Percentiles rank a stretch among this genome's conserved stretches.
phyloP scores from a whole-genome alignment of 805 yeast species.

The Sungouiozyma ichnusensis region DNA sequence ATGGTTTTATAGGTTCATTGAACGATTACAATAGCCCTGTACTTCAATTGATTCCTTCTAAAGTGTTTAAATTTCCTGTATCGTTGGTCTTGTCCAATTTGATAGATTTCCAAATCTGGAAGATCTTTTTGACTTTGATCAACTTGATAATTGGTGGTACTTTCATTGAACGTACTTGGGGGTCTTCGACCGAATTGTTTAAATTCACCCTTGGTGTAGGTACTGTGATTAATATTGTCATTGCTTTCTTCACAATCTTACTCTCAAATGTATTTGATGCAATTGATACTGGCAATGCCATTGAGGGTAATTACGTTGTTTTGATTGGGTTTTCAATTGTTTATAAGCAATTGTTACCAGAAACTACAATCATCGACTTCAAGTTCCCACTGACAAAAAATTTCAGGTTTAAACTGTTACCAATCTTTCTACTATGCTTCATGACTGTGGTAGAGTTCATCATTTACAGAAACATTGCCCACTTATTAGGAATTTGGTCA shows the following conservation, averaged over 20 bases:
- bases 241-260: slow-evolving; percentile 19
- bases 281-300: slow-evolving; percentile 32
- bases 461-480: slow-evolving; percentile 37
- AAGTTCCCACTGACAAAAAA: slow-evolving; percentile 35
- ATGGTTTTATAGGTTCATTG: background rate
- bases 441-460: slow-evolving; percentile 24
- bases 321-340: slow-evolving; percentile 51
- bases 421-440: slow-evolving; percentile 34
- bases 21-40: slow-evolving; percentile 33
- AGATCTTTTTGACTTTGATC: slow-evolving; percentile 37
- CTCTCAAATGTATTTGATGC: slow-evolving; percentile 17
- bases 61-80: slow-evolving; percentile 50
- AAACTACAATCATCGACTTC: slow-evolving; percentile 41
- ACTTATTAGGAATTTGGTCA: slow-evolving; percentile 38
- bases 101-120: slow-evolving; percentile 43
- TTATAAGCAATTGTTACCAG: slow-evolving; percentile 55
- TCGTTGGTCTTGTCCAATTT: slow-evolving; percentile 54
- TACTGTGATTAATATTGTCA: slow-evolving; percentile 43
- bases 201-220: slow-evolving; percentile 41
- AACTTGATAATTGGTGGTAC: slow-evolving; percentile 50
- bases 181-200: slow-evolving; percentile 37
- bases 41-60: slow-evolving; percentile 54
- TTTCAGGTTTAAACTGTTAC: slow-evolving; percentile 52
- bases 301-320: slow-evolving; percentile 46
- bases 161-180: slow-evolving; percentile 61